Base-by-base conservation (phyloP, 345 rosid genomes). In the Camelina sativa region DNA sequence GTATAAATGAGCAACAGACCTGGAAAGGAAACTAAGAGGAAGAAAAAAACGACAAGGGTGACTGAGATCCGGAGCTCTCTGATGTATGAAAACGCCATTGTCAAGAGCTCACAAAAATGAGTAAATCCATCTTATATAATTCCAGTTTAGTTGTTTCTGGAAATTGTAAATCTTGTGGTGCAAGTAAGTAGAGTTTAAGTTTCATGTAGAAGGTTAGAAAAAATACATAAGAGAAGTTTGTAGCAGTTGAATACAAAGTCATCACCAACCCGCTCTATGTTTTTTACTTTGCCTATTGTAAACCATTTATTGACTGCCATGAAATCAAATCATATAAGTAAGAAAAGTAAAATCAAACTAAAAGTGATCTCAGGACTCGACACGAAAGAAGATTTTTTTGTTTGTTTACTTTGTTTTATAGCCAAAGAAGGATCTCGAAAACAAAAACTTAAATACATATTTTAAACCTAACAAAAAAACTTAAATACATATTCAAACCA, bases 191-290 rank as follows among this genome's bases (percentile, higher is more conserved):
- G 17, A 69, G 23, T 35, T n/a, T 56, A 69, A 58, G 65, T 47
- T 23, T 70, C 34, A 76, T 44, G 59, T 71, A 34, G 61, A 65
- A 23, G 35, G 51, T 53, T 52, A 79, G 50, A 74, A 17, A 17
- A 11, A 11, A 56, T 19, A 60, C 71, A 59, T 22, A 70, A 25
- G 47, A 35, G 72, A 80, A 80, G 70, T 52, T 44, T 20, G 48
- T 46, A 80, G 89, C 84, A 79, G 98, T 79, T 88, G 86, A 83
- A 75, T 70, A 84, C 79, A 84, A 28, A 84, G 86, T 72, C 88
- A 88, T 85, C 87, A 88, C 88, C 97, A 81, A 88, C 89, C 50
- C n/a, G 41, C 76, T 44, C 47, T 51, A 7, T 34, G 37, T 73
- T 68, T 53, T 65, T 43, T 43, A 61, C 74, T 61, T 76, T 25